Base-by-base conservation (phyloP, 2,329 filamentous ascomycete genomes). In the Fusarium zealandicum region DNA sequence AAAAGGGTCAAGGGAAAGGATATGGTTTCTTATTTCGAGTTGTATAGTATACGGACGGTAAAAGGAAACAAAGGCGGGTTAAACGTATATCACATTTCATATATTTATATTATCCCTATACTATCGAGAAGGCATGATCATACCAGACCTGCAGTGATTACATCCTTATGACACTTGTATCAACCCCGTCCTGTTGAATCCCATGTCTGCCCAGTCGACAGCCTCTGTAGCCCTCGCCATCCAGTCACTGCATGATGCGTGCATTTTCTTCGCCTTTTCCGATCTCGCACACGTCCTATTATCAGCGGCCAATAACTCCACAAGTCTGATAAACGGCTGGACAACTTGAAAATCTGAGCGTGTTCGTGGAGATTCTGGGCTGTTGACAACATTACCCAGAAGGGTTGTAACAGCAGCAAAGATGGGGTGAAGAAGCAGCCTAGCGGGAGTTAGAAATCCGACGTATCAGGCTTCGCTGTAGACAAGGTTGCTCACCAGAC, bases 381-480 rank as follows among this genome's bases (percentile, higher is more conserved):
- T 32, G 17, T 14, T 31, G 6, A 51, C 32, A 5, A 59, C 20
- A 38, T 61, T 52, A 5, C 54, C 6, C 6, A 64, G 46, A 5
- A 64, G 35, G 6, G 42, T 47, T 6, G 43, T 58, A 10, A 54
- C 57, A 18, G 61, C 52, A 1, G 54, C 58, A 22, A 54, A 61
- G 43, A 59, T 62, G 6, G 55, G 32, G 13, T 60, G 52, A 16
- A 65, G 51, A 8, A 65, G 35, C 16, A 63, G 43, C 62, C 60
- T 65, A 22, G 16, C n/a, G 2, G 9, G 14, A 9, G 16, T 28
- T 32, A 41, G 30, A 38, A 1, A 25, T 13, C 1, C 8, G 13
- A 4, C 4, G 11, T 8, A 16, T 2, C 12, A 12, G 16, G 14
- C 3, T 14, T 38, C 14, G 11, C 17, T n/a, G 9, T 17, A 5